Evolutionary conservation across 2,329 filamentous ascomycete genomes (phyloP).

Genomic region (Aspergillus japonicus): DNA sequence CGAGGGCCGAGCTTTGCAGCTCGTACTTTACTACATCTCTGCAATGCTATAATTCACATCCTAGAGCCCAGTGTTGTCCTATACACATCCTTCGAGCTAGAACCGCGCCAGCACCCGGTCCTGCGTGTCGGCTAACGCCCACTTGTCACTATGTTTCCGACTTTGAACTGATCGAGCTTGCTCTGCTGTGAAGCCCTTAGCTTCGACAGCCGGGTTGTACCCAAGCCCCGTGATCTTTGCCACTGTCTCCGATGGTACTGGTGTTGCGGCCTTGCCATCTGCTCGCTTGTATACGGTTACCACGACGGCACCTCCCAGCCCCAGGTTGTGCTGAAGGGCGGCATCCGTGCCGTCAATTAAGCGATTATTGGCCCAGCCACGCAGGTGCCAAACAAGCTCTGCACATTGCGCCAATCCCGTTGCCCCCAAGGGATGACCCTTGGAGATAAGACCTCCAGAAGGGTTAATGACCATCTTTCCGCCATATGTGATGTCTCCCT

Average conservation of each 20-base stretch:
- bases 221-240: slow-evolving; percentile 68
- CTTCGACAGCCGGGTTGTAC: slow-evolving; percentile 89
- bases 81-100: slow-evolving; percentile 21
- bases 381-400: slow-evolving; percentile 90
- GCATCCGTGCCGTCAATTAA: slow-evolving; percentile 65
- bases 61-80: neutral
- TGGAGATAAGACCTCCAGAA: slow-evolving; percentile 90
- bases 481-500: slow-evolving; percentile 89
- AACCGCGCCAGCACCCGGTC: slow-evolving; percentile 73
- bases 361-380: slow-evolving; percentile 94
- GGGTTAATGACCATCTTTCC: slow-evolving; percentile 82
- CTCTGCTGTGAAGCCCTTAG: slow-evolving; percentile 78
- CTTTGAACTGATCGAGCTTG: slow-evolving; percentile 70
- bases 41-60: neutral
- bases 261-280: slow-evolving; percentile 66
- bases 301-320: slow-evolving; percentile 85
- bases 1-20: too few species aligned
- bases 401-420: slow-evolving; percentile 95
- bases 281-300: slow-evolving; percentile 85
- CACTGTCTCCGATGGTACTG: slow-evolving; percentile 63
- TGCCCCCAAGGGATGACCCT: slow-evolving; percentile 91
- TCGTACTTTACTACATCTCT: neutral
- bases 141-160: slow-evolving; percentile 67
- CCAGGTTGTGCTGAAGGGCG: slow-evolving; percentile 89
- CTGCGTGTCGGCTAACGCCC: slow-evolving; percentile 74